Conservation (phyloP, 169 alveolate genomes). For the Eimeria necatrix region DNA sequence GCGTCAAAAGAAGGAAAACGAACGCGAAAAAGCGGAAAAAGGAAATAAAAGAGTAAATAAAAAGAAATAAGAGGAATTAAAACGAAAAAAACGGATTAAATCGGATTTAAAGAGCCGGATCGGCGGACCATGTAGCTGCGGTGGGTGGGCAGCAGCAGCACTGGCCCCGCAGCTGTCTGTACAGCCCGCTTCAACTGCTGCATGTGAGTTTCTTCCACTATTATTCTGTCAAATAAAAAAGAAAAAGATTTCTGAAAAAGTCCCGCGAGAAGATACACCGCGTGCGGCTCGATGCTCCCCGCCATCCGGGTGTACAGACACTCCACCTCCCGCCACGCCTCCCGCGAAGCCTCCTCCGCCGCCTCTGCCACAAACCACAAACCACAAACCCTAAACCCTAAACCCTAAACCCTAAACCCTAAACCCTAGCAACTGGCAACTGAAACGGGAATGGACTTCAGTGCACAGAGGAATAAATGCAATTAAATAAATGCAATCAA, state of each 20-base stretch:
- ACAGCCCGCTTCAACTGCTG: constrained; percentile 17
- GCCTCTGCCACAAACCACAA: neutral
- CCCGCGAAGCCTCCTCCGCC: constrained; percentile 18
- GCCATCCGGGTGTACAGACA: constrained; percentile 22
- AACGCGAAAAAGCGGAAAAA: neutral
- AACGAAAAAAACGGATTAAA: neutral
- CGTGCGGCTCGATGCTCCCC: constrained; percentile 37
- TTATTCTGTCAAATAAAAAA: constrained; percentile 54
- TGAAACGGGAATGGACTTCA: too few species aligned
- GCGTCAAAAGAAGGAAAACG: neutral
- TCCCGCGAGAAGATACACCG: constrained; percentile 23
- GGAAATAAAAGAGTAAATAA: neutral
- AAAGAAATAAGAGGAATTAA: too few species aligned
- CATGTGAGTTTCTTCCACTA: constrained; percentile 51
- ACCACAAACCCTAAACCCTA: neutral
- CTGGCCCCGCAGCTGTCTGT: constrained; percentile 21
- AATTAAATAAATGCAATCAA: too few species aligned
- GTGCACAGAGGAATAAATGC: neutral
- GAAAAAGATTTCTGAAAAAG: constrained; percentile 26
- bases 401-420: neutral
- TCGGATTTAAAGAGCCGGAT: neutral
- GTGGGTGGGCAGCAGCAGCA: constrained; percentile 61
- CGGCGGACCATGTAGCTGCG: constrained; percentile 51
- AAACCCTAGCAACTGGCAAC: too few species aligned
- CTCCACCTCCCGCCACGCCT: constrained; percentile 32